Percentiles rank a stretch among this genome's conserved stretches.
These are phyloP conservation scores for Colletotrichum costaricense DNA, from an alignment of 2,329 filamentous ascomycete genomes.

Conservation along the genomic window DNA sequence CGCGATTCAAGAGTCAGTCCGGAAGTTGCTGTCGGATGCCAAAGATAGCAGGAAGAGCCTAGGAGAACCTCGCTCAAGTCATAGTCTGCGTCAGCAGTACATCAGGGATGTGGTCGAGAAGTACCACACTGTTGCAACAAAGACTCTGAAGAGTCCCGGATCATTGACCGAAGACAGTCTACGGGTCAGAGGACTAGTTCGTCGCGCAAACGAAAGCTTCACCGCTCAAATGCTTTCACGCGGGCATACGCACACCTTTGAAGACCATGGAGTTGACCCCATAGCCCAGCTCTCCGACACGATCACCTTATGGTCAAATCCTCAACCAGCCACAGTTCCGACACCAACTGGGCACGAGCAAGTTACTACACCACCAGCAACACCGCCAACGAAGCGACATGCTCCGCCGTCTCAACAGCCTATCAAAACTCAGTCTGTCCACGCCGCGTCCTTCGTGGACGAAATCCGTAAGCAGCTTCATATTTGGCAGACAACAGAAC, in stretches of 20 bases:
- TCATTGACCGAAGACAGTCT: conserved; percentile 33
- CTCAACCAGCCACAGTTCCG: neutral
- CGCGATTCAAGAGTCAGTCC: conserved; percentile 40
- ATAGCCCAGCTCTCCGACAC: conserved; percentile 3
- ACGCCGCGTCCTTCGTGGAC: conserved; percentile 18
- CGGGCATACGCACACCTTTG: conserved; percentile 43
- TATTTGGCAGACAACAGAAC: conserved; percentile 43
- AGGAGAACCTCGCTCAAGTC: conserved; percentile 41
- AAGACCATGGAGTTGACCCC: conserved; percentile 39
- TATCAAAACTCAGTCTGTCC: neutral
- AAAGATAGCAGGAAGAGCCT: conserved; percentile 34
- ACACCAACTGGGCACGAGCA: neutral
- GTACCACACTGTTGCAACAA: conserved; percentile 38
- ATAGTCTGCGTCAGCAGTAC: conserved; percentile 40
- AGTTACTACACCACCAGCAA: neutral
- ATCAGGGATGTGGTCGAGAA: conserved; percentile 38
- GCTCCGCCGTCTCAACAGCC: neutral
- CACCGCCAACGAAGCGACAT: conserved; percentile 1
- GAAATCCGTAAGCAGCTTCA: conserved; percentile 43
- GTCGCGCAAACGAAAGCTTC: conserved; percentile 40
- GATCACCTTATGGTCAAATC: neutral
- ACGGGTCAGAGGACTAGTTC: conserved; percentile 42
- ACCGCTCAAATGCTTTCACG: conserved; percentile 40
- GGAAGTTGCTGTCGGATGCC: conserved; percentile 36
- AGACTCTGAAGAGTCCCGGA: conserved; percentile 42